Conservation (phyloP, 202 grass and related monocot genomes). For the Thinopyrum obtusiflorum region DNA sequence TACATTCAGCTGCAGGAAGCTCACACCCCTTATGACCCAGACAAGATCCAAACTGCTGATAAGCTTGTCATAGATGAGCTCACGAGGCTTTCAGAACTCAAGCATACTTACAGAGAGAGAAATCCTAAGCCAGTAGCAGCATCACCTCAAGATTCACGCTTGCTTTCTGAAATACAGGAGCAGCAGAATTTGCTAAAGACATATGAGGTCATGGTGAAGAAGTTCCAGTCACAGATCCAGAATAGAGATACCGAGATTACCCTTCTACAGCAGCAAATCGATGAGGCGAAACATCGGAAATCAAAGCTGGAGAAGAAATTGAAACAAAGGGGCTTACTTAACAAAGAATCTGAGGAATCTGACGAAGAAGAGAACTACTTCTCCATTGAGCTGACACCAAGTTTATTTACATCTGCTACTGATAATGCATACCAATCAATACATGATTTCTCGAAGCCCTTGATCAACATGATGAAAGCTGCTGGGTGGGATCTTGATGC, state of each 20-base stretch:
- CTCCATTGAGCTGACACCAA: constrained; percentile 86
- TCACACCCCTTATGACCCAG: constrained; percentile 92
- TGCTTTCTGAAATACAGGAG: constrained; percentile 93
- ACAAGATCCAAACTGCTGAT: constrained; percentile 83
- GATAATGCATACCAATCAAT: constrained; percentile 83
- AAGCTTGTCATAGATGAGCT: constrained; percentile 95
- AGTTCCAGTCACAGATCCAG: constrained; percentile 93
- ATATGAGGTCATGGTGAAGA: constrained; percentile 95
- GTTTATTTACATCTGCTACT: constrained; percentile 77
- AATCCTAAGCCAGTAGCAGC: constrained; percentile 73
- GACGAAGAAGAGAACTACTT: constrained; percentile 92
- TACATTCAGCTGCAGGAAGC: constrained; percentile 97
- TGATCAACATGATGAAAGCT: constrained; percentile 99
- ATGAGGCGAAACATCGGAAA: constrained; percentile 76
- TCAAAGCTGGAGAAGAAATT: constrained; percentile 94
- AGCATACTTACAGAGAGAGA: constrained; percentile 86
- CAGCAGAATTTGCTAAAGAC: constrained; percentile 92
- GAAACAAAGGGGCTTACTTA: constrained; percentile 81
- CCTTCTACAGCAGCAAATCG: constrained; percentile 75
- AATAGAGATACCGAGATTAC: constrained; percentile 76
- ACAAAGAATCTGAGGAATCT: constrained; percentile 69
- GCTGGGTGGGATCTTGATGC: constrained; percentile 96
- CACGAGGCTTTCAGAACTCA: constrained; percentile 88
- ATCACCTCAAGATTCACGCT: constrained; percentile 76
- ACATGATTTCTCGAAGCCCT: constrained; percentile 88